Evolutionary conservation across 306 rosid species (phyloP).

Genomic region (Prunus mume): DNA sequence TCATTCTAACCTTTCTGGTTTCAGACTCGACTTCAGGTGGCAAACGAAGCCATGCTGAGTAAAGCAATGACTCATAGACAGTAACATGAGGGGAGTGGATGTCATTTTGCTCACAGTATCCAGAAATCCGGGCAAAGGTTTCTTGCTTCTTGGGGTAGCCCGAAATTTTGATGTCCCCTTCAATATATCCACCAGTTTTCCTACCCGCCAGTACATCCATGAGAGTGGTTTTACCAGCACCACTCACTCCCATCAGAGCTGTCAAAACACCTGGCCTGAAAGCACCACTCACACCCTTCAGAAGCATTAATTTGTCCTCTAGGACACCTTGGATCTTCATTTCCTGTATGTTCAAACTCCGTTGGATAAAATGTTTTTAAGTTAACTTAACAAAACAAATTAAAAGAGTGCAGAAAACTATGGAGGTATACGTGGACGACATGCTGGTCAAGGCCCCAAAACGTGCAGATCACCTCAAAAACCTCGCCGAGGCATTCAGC

Average conservation of each 20-base stretch:
- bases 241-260: constrained; percentile 93
- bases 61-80: constrained; percentile 63
- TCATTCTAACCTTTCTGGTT: constrained; percentile 46
- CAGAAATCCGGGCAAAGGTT: constrained; percentile 87
- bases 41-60: constrained; percentile 80
- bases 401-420: background rate
- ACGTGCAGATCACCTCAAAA: too few species aligned
- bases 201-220: constrained; percentile 95
- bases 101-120: constrained; percentile 92
- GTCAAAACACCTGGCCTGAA: constrained; percentile 93
- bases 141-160: constrained; percentile 86
- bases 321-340: constrained; percentile 57
- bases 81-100: constrained; percentile 82
- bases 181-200: constrained; percentile 85
- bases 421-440: too few species aligned
- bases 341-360: constrained; percentile 40
- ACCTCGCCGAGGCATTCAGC: too few species aligned
- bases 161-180: constrained; percentile 65
- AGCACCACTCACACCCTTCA: constrained; percentile 75
- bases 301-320: constrained; percentile 71
- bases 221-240: constrained; percentile 95
- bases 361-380: background rate
- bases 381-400: background rate
- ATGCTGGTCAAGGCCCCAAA: too few species aligned
- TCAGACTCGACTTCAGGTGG: constrained; percentile 40